Evolutionary conservation across 371 early-diverging fungal species (phyloP), one percentile per base, ranked within the genome.

Genomic region (Apophysomyces ossiformis): DNA sequence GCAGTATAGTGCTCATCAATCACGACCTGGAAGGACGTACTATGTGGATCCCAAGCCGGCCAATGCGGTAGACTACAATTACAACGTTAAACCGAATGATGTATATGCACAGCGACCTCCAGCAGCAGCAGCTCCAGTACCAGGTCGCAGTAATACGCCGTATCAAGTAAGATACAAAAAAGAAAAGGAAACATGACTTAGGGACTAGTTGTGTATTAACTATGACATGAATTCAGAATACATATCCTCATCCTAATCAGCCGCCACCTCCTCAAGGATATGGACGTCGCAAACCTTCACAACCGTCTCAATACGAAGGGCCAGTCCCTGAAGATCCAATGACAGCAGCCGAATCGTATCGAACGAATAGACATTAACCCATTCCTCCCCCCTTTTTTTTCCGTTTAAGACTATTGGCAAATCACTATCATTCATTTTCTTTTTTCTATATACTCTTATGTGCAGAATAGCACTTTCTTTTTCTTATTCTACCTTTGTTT

Each of bases 311-410:
- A 35, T 44, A 54, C 26, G 56, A 46, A 16, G 72, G 72, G 7
- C 72, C 72, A 44, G 66, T 72, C 35, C 72, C 72, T 37, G 72
- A 72, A 65, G 72, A 72, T 43, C 72, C 72, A 32, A 35, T 65
- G 35, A 71, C 72, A 16, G 72, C 72, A 18, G 72, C 72, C 7
- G 72, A 67, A 50, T 71, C 72, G 9, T 71, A 71, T 56, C 68
- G 72, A 21, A 69, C 59, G 54, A 50, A 62, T 69, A 69, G 69
- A 69, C 69, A 65, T 65, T 69, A 61, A 69, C 61, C 59, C 36
- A 3, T 12, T 44, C 18, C 47, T 44, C 18, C 47, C 43, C 68
- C 39, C 59, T 38, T 58, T 58, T 58, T 35, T 43, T 43, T 43
- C 15, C 18, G 13, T 18, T 47, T 1, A 47, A 47, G 16, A 47